A percentile compares a stretch with the other conserved stretches of the same genome.
Conservation (phyloP, 305 asterid species). For the Fraxinus floribunda region DNA sequence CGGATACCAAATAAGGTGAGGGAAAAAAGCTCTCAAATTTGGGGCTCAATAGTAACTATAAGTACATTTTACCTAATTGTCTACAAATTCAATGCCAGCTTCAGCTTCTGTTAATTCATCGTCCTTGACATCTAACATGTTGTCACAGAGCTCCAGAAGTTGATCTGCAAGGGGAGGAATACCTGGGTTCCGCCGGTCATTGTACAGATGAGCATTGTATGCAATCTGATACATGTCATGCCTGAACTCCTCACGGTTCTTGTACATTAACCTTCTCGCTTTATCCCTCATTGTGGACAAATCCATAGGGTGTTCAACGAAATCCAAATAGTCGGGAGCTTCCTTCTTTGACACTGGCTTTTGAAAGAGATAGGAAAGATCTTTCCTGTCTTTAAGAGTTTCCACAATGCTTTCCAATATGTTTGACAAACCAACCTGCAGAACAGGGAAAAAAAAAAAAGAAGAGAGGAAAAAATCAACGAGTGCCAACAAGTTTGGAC, state of each 20-base stretch:
- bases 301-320: slow-evolving; percentile 82
- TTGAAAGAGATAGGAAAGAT: slow-evolving; percentile 71
- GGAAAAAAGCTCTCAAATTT: background rate
- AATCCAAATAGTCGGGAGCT: slow-evolving; percentile 79
- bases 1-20: background rate
- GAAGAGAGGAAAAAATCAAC: background rate
- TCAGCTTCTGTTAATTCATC: slow-evolving; percentile 10
- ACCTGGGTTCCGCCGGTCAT: slow-evolving; percentile 77
- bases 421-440: slow-evolving; percentile 86
- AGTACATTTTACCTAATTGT: background rate
- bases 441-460: background rate
- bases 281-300: slow-evolving; percentile 76
- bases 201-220: slow-evolving; percentile 77
- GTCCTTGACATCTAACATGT: slow-evolving; percentile 53
- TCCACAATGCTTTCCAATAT: slow-evolving; percentile 74
- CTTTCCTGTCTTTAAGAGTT: slow-evolving; percentile 54
- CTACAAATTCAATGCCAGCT: slow-evolving; percentile 6
- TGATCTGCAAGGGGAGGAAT: slow-evolving; percentile 99
- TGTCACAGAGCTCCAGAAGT: slow-evolving; percentile 90
- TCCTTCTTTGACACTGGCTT: slow-evolving; percentile 92
- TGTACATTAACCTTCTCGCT: slow-evolving; percentile 75
- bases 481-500: background rate
- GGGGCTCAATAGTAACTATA: background rate
- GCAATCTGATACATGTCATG: slow-evolving; percentile 76
- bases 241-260: slow-evolving; percentile 77